Conservation (phyloP, 169 alveolate species). For the Eimeria zaria region DNA sequence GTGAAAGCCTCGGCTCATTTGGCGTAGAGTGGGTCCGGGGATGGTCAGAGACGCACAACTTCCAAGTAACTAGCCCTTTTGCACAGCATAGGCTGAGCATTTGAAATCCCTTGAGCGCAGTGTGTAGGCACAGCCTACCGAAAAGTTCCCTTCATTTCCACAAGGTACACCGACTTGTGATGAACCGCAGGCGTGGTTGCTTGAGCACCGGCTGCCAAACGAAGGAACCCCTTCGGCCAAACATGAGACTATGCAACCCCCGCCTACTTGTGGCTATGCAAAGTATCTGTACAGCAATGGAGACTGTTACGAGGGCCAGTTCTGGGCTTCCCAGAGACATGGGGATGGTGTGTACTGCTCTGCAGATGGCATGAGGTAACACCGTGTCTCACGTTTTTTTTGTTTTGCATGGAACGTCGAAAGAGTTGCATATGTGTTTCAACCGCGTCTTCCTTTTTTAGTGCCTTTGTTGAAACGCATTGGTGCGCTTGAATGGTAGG, state of each 20-base stretch:
- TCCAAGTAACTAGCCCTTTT: constrained; percentile 38
- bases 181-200: constrained; percentile 79
- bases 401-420: not conserved
- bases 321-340: constrained; percentile 68
- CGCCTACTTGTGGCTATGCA: constrained; percentile 71
- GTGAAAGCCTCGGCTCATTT: constrained; percentile 29
- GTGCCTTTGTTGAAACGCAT: not conserved
- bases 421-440: not conserved
- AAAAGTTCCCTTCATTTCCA: not conserved
- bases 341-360: constrained; percentile 84
- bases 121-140: not conserved
- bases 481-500: constrained; percentile 53
- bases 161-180: not conserved
- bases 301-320: constrained; percentile 83
- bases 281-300: constrained; percentile 73
- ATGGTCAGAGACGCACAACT: constrained; percentile 82
- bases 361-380: constrained; percentile 77
- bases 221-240: constrained; percentile 52
- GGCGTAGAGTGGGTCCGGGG: constrained; percentile 68
- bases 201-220: constrained; percentile 79
- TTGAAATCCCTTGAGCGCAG: not conserved
- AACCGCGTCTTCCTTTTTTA: not conserved
- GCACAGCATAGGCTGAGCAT: not conserved
- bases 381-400: not conserved
- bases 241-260: constrained; percentile 52